Evolutionary conservation across 176 grass and related monocot genomes (phyloP).

Genomic region (Pharus latifolius): DNA sequence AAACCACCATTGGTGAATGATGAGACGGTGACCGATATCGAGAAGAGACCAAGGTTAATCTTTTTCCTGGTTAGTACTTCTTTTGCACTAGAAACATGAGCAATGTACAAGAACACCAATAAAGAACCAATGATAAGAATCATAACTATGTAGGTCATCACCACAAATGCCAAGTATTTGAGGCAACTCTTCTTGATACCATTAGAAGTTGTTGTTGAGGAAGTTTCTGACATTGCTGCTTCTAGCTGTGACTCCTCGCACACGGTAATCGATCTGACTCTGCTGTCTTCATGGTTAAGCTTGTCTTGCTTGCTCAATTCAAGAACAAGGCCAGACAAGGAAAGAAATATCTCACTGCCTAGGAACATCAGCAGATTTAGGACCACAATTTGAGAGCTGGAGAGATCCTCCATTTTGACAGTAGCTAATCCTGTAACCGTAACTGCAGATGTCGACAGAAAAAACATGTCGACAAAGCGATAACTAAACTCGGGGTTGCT

Average conservation of each 20-base stretch:
- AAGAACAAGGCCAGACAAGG: constrained; percentile 30
- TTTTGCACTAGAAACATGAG: constrained; percentile 36
- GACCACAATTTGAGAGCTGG: constrained; percentile 41
- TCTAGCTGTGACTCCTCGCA: constrained; percentile 11
- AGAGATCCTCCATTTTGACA: constrained; percentile 69
- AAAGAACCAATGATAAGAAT: constrained; percentile 26
- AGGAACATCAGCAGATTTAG: constrained; percentile 57
- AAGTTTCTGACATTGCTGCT: not conserved
- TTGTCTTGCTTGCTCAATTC: not conserved
- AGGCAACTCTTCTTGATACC: not conserved
- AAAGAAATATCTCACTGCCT: constrained; percentile 70
- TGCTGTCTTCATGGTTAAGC: not conserved
- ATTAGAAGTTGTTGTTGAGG: not conserved
- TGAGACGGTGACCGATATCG: constrained; percentile 29
- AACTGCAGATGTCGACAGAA: constrained; percentile 49
- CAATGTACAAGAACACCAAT: constrained; percentile 34
- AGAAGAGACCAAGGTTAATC: constrained; percentile 38
- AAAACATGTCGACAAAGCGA: constrained; percentile 46
- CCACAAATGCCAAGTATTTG: constrained; percentile 22
- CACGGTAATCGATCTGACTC: not conserved
- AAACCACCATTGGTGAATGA: constrained; percentile 77
- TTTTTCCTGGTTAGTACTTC: constrained; percentile 41
- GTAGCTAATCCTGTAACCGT: constrained; percentile 65
- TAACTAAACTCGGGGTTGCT: constrained; percentile 3
- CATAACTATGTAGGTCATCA: constrained; percentile 22